These are phyloP conservation scores for Barbarea vulgaris DNA, from an alignment of 345 rosid species.

Conservation along the genomic window DNA sequence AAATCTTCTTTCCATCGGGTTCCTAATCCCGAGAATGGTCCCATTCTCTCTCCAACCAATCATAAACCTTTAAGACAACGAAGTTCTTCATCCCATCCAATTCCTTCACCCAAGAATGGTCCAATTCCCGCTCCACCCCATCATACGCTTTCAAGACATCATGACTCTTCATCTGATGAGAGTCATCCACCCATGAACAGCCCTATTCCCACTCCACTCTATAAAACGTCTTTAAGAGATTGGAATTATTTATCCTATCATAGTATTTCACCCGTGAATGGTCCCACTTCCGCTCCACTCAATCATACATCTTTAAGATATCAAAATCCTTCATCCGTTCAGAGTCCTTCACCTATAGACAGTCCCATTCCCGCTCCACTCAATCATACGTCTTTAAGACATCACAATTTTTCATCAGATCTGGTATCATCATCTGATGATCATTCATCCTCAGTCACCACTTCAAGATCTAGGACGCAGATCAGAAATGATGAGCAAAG, in stretches of 20 bases:
- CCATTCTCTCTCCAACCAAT: neutral
- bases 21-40: neutral
- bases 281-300: neutral
- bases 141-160: neutral
- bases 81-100: neutral
- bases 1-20: neutral
- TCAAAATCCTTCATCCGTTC: neutral
- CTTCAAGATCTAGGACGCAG: neutral
- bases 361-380: neutral
- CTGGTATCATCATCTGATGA: constrained; percentile 19
- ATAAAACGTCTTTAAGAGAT: neutral
- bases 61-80: neutral
- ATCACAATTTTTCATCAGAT: neutral
- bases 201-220: neutral
- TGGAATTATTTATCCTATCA: neutral
- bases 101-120: neutral
- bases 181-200: neutral
- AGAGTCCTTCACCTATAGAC: neutral
- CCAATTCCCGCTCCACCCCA: neutral
- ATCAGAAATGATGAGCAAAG: constrained; percentile 21
- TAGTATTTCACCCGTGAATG: neutral
- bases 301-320: neutral
- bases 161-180: neutral
- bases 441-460: constrained; percentile 10
- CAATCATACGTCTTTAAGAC: neutral